Evolutionary conservation across 2,329 filamentous ascomycete genomes (phyloP), one percentile per base, ranked within the genome.

Genomic region (Zymoseptoria crescenta): DNA sequence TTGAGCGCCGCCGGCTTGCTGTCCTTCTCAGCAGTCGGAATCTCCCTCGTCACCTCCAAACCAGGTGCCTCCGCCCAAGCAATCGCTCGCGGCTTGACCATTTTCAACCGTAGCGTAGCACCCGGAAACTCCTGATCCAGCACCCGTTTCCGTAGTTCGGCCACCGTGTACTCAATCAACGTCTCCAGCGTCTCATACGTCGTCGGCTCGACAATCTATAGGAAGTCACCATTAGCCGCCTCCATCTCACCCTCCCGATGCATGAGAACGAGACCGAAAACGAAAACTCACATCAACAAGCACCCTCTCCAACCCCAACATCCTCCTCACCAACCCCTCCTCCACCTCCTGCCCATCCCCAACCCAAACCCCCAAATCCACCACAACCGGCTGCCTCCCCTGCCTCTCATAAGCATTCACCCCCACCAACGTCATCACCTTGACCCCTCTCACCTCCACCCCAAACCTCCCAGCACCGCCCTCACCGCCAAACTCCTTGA

Each of bases 11-110:
- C 7, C 24, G 20, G 35, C 4, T 20, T 50, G 54, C 19, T 54
- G 24, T 27, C 27, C 20, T 52, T 28, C 16, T 29, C 49, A 9
- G 48, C 54, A n/a, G 20, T 27, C 13, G 64, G 60, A 41, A 65
- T 62, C 24, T 59, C 59, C 24, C 67, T 54, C 4, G 67, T 66
- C 41, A 87, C 78, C 70, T 90, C 86, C 5, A 91, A 84, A 4
- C 81, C 79, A 0, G 88, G 87, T 9, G 84, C 86, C 64, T 90
- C 87, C 1, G 88, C 88, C 66, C 87, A 83, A 0, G 84, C 81
- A 20, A 91, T 85, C 0, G 88, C 88, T 10, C 86, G 84, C 2
- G 88, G 88, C 75, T 91, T 91, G 73, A 86, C 84, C 55, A 91
- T 75, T 24, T 77, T 76, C 45, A 91, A 79, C 60, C 78, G 81